These are phyloP conservation scores for Phytophthora rubi DNA, from an alignment of 352 stramenopile genomes.

Conservation along the genomic window DNA sequence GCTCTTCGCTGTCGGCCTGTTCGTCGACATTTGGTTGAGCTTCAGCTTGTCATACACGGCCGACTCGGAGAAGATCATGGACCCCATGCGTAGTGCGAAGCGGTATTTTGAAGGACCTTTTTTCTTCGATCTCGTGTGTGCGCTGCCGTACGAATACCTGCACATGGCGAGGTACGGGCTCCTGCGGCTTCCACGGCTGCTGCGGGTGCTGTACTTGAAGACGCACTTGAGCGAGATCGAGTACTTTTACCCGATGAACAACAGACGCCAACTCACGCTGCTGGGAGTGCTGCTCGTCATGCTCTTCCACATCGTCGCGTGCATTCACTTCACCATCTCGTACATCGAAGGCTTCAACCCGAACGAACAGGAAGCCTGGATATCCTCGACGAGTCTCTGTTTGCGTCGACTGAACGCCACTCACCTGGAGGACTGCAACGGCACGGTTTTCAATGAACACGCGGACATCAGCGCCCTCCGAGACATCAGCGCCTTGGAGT, in stretches of 20 bases:
- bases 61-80: constrained; percentile 62
- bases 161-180: constrained; percentile 28
- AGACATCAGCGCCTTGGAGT: constrained; percentile 31
- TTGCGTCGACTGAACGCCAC: constrained; percentile 21
- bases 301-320: constrained; percentile 58
- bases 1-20: constrained; percentile 41
- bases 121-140: constrained; percentile 47
- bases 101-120: constrained; percentile 49
- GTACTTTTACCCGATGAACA: constrained; percentile 50
- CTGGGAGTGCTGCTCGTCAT: constrained; percentile 47
- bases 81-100: constrained; percentile 41
- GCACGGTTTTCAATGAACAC: constrained; percentile 3
- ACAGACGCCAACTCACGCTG: constrained; percentile 45
- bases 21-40: constrained; percentile 56
- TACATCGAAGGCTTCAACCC: constrained; percentile 41
- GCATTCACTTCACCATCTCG: constrained; percentile 45
- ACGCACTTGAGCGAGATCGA: constrained; percentile 46
- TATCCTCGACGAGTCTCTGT: constrained; percentile 34
- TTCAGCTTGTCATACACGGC: constrained; percentile 58
- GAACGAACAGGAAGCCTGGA: constrained; percentile 29
- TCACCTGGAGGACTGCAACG: constrained; percentile 18
- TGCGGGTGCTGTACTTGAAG: constrained; percentile 37
- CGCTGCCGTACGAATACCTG: constrained; percentile 48
- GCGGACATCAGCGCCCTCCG: constrained; percentile 20
- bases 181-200: constrained; percentile 43